Evolutionary conservation across 495 filamentous ascomycete species (phyloP), one percentile per base, ranked within the genome.

Genomic region (Symbiotaphrina buchneri): DNA sequence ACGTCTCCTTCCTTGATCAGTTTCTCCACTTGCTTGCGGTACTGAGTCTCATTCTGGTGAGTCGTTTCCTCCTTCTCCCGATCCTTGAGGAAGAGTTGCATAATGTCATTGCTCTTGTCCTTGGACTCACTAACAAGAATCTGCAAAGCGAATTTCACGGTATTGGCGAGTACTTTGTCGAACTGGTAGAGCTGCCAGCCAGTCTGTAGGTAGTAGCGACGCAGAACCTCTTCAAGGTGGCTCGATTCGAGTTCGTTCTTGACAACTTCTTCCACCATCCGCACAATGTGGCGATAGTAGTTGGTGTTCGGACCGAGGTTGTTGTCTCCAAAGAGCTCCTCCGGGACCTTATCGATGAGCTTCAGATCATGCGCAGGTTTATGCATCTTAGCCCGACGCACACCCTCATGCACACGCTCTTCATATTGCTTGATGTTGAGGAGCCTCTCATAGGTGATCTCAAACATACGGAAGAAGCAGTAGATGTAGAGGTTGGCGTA

Each of bases 101-200:
- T 68, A 18, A 92, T 79, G 27, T 90, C 82, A 7, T 72, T 67
- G 28, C 74, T 92, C 57, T 81, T 85, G 41, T 99, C 90, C 47
- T 90, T 92, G 18, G 63, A 61, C 37, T 99, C 90, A 5, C 62
- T 65, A 25, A 65, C 71, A 38, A 81, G 69, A 41, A 91, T 81
- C 2, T 55, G 58, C 1, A 76, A 58, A 24, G 71, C 78, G 33
- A 78, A 75, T 30, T 81, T 73, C 24, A 72, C 63, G 29, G 92
- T 69, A 1, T 70, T 66, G 36, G 63, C 61, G 33, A 93, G 63
- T 28, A 94, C 68, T 43, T 85, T 80, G 39, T 82, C 76, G 39
- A 94, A 68, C 25, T 75, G 75, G 51, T 94, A 94, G 11, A 99
- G 51, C 37, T 75, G 74, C 68, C 82, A 95, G 13, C 90, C 90